phyloP scores from a whole-genome alignment of 305 asterid species.

The Rubia peregrina region DNA sequence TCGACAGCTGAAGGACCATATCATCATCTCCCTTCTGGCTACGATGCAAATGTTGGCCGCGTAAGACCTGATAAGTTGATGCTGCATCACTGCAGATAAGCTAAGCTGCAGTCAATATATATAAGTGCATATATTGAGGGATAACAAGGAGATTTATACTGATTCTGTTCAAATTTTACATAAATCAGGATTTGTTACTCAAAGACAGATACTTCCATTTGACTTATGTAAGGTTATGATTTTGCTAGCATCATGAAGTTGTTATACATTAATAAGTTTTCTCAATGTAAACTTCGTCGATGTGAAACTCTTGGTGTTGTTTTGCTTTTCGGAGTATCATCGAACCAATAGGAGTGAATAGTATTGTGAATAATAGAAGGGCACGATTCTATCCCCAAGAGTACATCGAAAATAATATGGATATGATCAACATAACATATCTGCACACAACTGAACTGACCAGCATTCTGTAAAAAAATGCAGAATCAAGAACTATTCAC shows the following conservation, averaged over 20 bases:
- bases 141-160: neutral
- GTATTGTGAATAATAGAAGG: too few species aligned
- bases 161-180: conserved; percentile 6
- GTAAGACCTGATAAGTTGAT: conserved; percentile 21
- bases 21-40: conserved; percentile 32
- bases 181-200: neutral
- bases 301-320: neutral
- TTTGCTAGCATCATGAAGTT: neutral
- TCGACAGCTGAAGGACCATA: conserved; percentile 29
- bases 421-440: neutral
- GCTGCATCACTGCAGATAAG: conserved; percentile 33
- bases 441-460: conserved; percentile 6
- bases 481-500: conserved; percentile 11
- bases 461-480: neutral
- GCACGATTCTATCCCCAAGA: too few species aligned
- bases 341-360: neutral
- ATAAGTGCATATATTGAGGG: conserved; percentile 15
- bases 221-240: neutral
- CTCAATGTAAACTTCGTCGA: neutral
- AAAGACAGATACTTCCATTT: neutral
- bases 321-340: neutral
- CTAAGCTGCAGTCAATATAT: conserved; percentile 37
- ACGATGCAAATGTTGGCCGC: conserved; percentile 31
- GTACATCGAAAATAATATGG: neutral
- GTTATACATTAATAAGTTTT: neutral